Evolutionary conservation across 2,329 filamentous ascomycete genomes (phyloP), one percentile per base, ranked within the genome.

Genomic region (Apiospora arundinis): DNA sequence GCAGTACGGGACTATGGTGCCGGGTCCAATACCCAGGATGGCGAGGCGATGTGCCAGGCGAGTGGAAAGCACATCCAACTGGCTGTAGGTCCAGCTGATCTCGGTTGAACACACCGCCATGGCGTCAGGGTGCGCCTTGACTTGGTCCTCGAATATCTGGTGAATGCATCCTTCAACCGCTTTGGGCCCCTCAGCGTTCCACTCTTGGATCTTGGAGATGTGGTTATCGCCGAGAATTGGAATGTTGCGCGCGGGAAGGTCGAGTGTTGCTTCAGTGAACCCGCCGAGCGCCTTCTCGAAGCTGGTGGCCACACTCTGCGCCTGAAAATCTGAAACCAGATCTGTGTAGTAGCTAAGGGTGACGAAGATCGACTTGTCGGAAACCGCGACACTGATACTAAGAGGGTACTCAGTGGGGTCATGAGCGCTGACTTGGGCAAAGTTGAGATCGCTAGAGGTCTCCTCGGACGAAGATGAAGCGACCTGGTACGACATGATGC

Each of bases 301-400:
- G 14, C 70, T 69, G 21, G 42, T 49, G 7, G 70, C 70, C 16
- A 71, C 37, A n/a, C 70, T 69, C 42, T 48, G 37, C 2, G 66
- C 70, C 23, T 69, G 67, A 42, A 69, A 71, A 28, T 69, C 66
- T 16, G 70, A 71, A 5, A 71, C 49, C 11, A 60, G 11, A 11
- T 71, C 70, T 14, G 70, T 71, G 28, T 71, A 71, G 56, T 71
- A 71, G 44, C 70, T 71, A 1, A 71, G 16, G 14, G 70, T 71
- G 18, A 69, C 49, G n/a, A n/a, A 69, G 18, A 71, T 37, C 2
- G 70, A 69, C 25, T 46, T 65, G n/a, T 71, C 66, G 14, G 66
- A 44, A 1, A 66, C 70, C 18, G 70, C 70, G 44, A 71, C 70
- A 25, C 70, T 71, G 23, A 71, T 23, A 18, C 70, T 71, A 21